phyloP scores from a whole-genome alignment of 441 rosid species.

The Erodium trifolium region DNA sequence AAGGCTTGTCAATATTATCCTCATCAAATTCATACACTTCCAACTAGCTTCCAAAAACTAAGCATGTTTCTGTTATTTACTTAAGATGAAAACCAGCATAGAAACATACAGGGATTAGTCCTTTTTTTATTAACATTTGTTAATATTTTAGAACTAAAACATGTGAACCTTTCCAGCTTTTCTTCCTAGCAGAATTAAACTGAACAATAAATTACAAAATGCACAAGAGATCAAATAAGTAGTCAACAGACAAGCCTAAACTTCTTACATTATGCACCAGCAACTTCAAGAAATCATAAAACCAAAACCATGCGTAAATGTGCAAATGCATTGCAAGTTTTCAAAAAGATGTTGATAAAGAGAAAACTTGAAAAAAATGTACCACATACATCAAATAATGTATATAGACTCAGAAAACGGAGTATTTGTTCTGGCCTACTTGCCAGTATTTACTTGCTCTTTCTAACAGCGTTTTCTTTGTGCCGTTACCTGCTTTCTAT shows the following conservation, averaged over 20 bases:
- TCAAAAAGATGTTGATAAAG: neutral
- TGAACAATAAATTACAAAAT: neutral
- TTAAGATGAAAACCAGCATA: neutral
- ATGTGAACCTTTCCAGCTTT: neutral
- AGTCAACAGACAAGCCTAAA: constrained; percentile 1
- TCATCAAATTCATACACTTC: neutral
- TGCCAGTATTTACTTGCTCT: neutral
- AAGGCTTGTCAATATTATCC: neutral
- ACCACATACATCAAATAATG: neutral
- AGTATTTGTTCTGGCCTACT: neutral
- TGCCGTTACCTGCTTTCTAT: no score
- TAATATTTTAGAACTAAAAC: neutral
- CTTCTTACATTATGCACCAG: neutral
- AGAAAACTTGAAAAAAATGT: neutral
- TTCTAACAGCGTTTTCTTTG: neutral
- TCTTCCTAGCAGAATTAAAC: neutral
- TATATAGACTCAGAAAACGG: neutral
- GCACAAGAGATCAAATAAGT: neutral
- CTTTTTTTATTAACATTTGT: neutral
- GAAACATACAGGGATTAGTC: neutral
- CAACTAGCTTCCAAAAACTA: neutral
- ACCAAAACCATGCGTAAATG: neutral
- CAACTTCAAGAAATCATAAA: neutral
- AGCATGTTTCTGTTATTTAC: neutral
- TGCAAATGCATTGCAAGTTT: neutral